Percentiles rank a stretch among this genome's conserved stretches.
Conservation (phyloP, 2,329 filamentous ascomycete species). For the Nemania bipapillata region DNA sequence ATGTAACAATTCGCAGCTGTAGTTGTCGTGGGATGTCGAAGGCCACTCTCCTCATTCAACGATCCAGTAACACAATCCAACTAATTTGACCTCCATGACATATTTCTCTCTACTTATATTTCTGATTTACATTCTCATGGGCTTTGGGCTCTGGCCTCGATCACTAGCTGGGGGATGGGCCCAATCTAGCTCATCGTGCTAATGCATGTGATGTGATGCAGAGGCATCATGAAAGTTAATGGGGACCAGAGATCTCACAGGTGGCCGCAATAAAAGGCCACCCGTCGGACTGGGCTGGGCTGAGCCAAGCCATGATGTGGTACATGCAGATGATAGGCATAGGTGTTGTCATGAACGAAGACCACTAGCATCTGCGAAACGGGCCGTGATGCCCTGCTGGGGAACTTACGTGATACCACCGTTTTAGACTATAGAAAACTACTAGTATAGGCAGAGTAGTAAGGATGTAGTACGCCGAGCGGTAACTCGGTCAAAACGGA, state of each 20-base stretch:
- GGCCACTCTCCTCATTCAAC: constrained; percentile 48
- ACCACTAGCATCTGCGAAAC: constrained; percentile 18
- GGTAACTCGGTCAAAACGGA: not conserved
- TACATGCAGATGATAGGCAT: constrained; percentile 31
- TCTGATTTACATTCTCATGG: not conserved
- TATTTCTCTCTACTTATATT: not conserved
- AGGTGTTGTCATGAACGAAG: constrained; percentile 7
- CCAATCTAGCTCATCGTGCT: constrained; percentile 11
- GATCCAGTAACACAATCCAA: constrained; percentile 30
- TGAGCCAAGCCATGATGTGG: constrained; percentile 18
- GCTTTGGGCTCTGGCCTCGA: not conserved
- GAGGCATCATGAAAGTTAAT: constrained; percentile 3
- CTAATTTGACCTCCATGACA: constrained; percentile 16
- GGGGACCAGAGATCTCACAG: constrained; percentile 31
- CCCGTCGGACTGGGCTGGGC: constrained; percentile 28
- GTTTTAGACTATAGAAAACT: no score
- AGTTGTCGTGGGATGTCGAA: constrained; percentile 34
- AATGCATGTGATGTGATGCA: constrained; percentile 31
- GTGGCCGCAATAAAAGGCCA: constrained; percentile 46
- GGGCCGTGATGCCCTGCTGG: not conserved
- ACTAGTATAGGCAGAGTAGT: no score
- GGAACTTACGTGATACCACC: not conserved
- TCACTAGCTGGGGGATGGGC: not conserved
- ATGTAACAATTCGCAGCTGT: constrained; percentile 38
- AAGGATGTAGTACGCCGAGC: no score